phyloP scores from a whole-genome alignment of 768 basidiomycete genomes.

The Boletus insuetus region DNA sequence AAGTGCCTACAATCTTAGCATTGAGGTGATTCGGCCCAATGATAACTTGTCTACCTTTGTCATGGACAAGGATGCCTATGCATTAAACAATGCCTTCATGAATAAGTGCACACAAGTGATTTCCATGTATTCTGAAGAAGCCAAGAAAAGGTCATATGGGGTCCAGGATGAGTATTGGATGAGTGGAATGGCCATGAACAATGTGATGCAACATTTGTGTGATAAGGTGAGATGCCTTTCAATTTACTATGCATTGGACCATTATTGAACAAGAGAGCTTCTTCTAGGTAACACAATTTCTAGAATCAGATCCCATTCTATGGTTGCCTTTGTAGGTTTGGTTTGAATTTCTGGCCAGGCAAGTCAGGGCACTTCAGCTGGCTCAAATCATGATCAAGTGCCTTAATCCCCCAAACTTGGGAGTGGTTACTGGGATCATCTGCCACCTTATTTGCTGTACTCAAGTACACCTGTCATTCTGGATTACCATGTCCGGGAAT shows the following conservation, averaged over 20 bases:
- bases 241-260: too few species aligned
- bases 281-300: not conserved
- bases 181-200: not conserved
- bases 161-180: constrained; percentile 9
- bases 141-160: constrained; percentile 4
- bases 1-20: constrained; percentile 16
- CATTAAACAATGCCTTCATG: not conserved
- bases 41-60: not conserved
- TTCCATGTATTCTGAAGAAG: not conserved
- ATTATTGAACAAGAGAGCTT: too few species aligned
- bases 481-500: constrained; percentile 6
- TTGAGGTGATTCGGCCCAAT: constrained; percentile 1
- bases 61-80: constrained; percentile 2
- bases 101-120: not conserved
- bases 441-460: constrained; percentile 4
- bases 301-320: constrained; percentile 1
- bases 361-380: not conserved
- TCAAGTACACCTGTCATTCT: constrained; percentile 7
- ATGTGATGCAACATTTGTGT: not conserved
- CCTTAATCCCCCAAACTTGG: constrained; percentile 1
- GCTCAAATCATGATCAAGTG: not conserved
- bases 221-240: not conserved
- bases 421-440: constrained; percentile 5
- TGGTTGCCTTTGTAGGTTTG: constrained; percentile 2
- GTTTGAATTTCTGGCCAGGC: constrained; percentile 5